phyloP scores from a whole-genome alignment of 768 basidiomycete species.

The Lentinula edodes region DNA sequence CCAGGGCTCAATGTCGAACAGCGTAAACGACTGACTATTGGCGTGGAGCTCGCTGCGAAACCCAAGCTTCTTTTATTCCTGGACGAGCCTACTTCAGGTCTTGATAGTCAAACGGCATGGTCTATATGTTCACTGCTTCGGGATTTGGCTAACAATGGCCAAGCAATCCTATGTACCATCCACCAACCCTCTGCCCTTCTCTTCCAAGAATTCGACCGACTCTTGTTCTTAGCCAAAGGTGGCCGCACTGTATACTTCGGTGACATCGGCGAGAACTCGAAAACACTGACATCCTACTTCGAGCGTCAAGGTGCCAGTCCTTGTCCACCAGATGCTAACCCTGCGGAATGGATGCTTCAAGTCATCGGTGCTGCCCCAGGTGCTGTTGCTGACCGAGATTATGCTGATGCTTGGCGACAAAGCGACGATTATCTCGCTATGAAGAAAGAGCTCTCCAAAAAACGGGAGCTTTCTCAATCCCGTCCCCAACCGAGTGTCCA shows the following conservation, averaged over 20 bases:
- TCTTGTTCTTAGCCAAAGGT: conserved; percentile 45
- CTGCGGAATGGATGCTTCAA: conserved; percentile 44
- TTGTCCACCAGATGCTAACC: conserved; percentile 54
- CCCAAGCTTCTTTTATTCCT: conserved; percentile 50
- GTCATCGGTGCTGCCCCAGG: conserved; percentile 41
- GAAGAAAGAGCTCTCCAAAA: conserved; percentile 28
- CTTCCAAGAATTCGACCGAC: conserved; percentile 48
- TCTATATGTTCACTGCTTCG: conserved; percentile 41
- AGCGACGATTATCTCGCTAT: conserved; percentile 29
- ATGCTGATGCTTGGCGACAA: conserved; percentile 35
- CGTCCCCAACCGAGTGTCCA: conserved; percentile 10
- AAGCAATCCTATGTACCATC: conserved; percentile 50
- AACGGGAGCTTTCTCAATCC: conserved; percentile 10
- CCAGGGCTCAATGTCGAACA: conserved; percentile 50
- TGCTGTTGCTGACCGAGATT: conserved; percentile 29
- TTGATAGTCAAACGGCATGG: conserved; percentile 50
- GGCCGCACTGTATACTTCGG: conserved; percentile 53
- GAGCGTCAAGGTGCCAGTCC: conserved; percentile 46
- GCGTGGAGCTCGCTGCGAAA: conserved; percentile 54
- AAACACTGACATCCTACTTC: conserved; percentile 53
- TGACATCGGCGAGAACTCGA: conserved; percentile 49
- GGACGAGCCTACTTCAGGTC: conserved; percentile 56
- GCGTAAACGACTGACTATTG: conserved; percentile 54
- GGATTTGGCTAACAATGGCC: conserved; percentile 48
- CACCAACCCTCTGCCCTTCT: conserved; percentile 32